A percentile compares a stretch with the other conserved stretches of the same genome.
These are phyloP conservation scores for Candida pseudofarinosa DNA, from an alignment of 805 yeast genomes.

Conservation along the genomic window DNA sequence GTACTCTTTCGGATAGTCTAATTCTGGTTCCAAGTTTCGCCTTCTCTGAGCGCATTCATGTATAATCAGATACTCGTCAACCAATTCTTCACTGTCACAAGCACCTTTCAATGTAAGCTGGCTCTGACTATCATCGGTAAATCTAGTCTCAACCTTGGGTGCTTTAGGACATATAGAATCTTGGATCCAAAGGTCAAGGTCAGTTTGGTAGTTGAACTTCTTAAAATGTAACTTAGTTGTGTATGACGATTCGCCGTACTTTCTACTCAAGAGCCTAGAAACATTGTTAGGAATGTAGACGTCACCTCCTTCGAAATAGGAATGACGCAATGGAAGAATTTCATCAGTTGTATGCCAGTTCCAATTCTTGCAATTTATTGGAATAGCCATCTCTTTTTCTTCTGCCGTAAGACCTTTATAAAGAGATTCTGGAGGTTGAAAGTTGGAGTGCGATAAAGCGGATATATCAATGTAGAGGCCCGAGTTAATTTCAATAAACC, in stretches of 20 bases:
- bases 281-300: conserved; percentile 33
- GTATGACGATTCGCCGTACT: conserved; percentile 29
- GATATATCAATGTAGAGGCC: conserved; percentile 46
- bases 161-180: conserved; percentile 32
- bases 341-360: conserved; percentile 37
- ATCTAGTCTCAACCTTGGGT: conserved; percentile 22
- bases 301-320: conserved; percentile 34
- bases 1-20: conserved; percentile 22
- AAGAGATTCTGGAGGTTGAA: conserved; percentile 14
- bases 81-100: conserved; percentile 29
- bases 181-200: conserved; percentile 45
- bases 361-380: conserved; percentile 37
- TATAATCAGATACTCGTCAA: conserved; percentile 34
- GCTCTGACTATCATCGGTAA: conserved; percentile 19
- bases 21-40: conserved; percentile 14
- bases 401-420: conserved; percentile 5
- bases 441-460: conserved; percentile 29
- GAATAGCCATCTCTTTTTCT: conserved; percentile 12
- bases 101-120: conserved; percentile 35
- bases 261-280: conserved; percentile 23
- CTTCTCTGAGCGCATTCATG: conserved; percentile 23
- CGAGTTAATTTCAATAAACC: conserved; percentile 32
- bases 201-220: conserved; percentile 37
- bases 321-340: conserved; percentile 31
- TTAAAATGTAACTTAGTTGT: conserved; percentile 23